Evolutionary conservation across 805 yeast genomes (phyloP).

Genomic region (Zygosaccharomyces gambellarensis): DNA sequence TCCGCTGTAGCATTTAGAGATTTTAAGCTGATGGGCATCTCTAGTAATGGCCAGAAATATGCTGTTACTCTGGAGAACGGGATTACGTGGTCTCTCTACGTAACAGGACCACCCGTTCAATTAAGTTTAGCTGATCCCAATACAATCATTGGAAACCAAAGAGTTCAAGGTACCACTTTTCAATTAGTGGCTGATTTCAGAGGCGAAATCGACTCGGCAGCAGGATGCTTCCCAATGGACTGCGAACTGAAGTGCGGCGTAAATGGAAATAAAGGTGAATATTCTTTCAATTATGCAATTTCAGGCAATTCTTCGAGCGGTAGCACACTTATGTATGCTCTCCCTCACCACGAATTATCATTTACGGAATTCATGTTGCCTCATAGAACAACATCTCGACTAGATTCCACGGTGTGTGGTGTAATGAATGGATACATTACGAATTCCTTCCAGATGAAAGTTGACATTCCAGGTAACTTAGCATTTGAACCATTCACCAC

Average conservation of each 20-base stretch:
- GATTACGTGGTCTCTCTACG: slow-evolving; percentile 64
- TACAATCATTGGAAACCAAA: slow-evolving; percentile 18
- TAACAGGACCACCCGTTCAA: slow-evolving; percentile 42
- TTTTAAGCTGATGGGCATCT: slow-evolving; percentile 39
- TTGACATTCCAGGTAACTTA: slow-evolving; percentile 41
- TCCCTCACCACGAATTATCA: slow-evolving; percentile 59
- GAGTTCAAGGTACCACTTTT: slow-evolving; percentile 44
- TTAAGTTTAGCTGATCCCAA: slow-evolving; percentile 46
- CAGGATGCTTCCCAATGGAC: slow-evolving; percentile 55
- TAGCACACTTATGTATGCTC: slow-evolving; percentile 48
- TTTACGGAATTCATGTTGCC: slow-evolving; percentile 34
- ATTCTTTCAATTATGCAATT: slow-evolving; percentile 41
- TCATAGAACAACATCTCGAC: slow-evolving; percentile 16
- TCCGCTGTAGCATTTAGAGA: slow-evolving; percentile 61
- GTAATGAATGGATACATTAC: slow-evolving; percentile 43
- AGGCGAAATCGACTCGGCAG: slow-evolving; percentile 49
- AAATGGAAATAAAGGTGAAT: slow-evolving; percentile 37
- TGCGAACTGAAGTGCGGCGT: slow-evolving; percentile 43
- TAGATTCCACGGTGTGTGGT: slow-evolving; percentile 51
- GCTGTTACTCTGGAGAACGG: slow-evolving; percentile 49
- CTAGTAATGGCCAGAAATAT: slow-evolving; percentile 48
- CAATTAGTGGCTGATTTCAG: slow-evolving; percentile 55
- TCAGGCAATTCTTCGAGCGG: slow-evolving; percentile 46
- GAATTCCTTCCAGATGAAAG: slow-evolving; percentile 37
- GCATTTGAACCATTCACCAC: slow-evolving; percentile 44